phyloP scores from a whole-genome alignment of 352 stramenopile genomes.

The Pelagophyceae sp. region DNA sequence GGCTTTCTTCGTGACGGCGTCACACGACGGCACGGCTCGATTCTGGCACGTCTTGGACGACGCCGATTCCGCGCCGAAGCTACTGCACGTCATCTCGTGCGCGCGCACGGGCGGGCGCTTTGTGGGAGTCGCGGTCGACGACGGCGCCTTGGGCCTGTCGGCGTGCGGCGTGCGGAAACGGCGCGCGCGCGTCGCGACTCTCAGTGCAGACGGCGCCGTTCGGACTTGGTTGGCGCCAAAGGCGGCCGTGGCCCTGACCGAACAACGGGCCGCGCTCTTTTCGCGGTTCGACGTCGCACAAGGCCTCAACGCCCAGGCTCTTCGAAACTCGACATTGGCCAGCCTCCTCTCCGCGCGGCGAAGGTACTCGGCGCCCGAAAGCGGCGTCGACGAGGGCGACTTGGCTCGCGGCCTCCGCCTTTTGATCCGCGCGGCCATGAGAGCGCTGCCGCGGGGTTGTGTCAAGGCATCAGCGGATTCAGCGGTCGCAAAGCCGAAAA shows the following conservation, averaged over 20 bases:
- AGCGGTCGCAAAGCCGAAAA: not conserved
- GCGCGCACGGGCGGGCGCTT: conserved; percentile 7
- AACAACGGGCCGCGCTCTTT: not conserved
- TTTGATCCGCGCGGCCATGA: not conserved
- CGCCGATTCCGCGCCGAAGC: not conserved
- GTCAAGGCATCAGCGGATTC: not conserved
- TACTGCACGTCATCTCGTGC: not conserved
- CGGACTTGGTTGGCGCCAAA: not conserved
- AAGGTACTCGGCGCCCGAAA: not conserved
- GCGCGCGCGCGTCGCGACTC: not conserved
- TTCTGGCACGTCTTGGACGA: not conserved
- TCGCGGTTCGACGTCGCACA: not conserved
- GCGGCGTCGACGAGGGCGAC: not conserved
- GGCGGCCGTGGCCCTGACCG: not conserved
- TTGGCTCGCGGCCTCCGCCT: not conserved
- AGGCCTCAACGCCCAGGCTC: not conserved
- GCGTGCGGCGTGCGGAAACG: not conserved
- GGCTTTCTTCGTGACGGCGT: not conserved
- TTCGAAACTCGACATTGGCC: not conserved
- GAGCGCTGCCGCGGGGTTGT: not conserved
- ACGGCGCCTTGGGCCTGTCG: not conserved
- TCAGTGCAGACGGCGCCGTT: not conserved
- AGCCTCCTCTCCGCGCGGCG: no score
- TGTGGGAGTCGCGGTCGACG: conserved; percentile 4
- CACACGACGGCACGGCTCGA: not conserved